Evolutionary conservation across 805 yeast genomes (phyloP), one percentile per base, ranked within the genome.

Genomic region (Saturnispora dispora): DNA sequence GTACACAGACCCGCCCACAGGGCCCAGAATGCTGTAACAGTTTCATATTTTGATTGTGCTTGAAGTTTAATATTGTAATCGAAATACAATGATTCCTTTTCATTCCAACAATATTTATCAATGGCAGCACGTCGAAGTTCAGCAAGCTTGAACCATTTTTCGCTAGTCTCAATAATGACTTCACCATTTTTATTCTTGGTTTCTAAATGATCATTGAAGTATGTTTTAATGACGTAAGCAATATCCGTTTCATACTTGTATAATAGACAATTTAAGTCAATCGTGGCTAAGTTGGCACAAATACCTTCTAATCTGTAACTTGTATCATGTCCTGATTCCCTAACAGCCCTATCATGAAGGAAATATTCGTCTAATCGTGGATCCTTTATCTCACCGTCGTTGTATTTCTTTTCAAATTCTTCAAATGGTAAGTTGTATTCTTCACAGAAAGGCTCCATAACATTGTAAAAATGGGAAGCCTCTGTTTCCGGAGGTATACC

Each of bases 401-500:
- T 88, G 70, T 91, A 93, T 60, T 74, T 72, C 44, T 74, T 67
- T 55, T 83, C 79, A 63, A 88, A 88, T 45, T 82, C 83, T 43
- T 79, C 83, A 47, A 83, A 64, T 0, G 79, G 50, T 8, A 81
- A 61, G 2, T 74, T 66, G 62, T 86, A 71, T 63, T 87, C 88
- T 46, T 76, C 68, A 37, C 85, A 81, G 61, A 77, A 88, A 3
- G 91, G 89, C 47, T 67, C 61, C 58, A 91, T 71, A 11, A 89
- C 76, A 2, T 84, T 74, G 57, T 79, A 78, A 62, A 91, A 91
- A 70, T 93, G 99, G 2, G 88, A 81, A 0, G 89, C 73, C 65
- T 91, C 99, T 0, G 97, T 90, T 65, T 91, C 99, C 5, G 97
- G 97, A 5, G 99, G 98, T 41, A 91, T 80, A n/a, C 98, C 97